These are phyloP conservation scores for Chytriomyces hyalinus DNA, from an alignment of 192 early-diverging fungal genomes.

Conservation along the genomic window DNA sequence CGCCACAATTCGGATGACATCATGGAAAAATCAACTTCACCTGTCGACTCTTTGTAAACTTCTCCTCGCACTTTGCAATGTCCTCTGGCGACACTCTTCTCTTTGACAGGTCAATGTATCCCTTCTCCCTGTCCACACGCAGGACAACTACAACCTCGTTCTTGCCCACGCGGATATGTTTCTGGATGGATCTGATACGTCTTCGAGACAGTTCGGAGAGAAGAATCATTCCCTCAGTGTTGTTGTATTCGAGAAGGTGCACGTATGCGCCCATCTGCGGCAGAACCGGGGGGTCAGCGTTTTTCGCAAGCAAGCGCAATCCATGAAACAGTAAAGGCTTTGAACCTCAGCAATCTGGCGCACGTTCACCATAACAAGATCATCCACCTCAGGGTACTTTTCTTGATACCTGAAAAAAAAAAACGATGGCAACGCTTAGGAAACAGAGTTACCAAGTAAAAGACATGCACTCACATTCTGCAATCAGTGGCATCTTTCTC, in stretches of 20 bases:
- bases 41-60: slow-evolving; percentile 91
- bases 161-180: slow-evolving; percentile 89
- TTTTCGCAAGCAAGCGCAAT: no score
- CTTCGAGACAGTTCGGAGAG: slow-evolving; percentile 90
- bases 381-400: slow-evolving; percentile 90
- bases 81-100: slow-evolving; percentile 91
- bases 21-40: slow-evolving; percentile 35
- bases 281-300: no score
- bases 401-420: slow-evolving; percentile 83
- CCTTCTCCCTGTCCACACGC: slow-evolving; percentile 96
- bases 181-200: slow-evolving; percentile 96
- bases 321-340: no score
- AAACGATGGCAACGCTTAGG: no score
- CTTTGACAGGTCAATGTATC: slow-evolving; percentile 99
- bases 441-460: neutral
- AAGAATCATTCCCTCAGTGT: slow-evolving; percentile 97
- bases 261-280: slow-evolving; percentile 88
- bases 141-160: slow-evolving; percentile 93
- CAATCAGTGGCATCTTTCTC: slow-evolving; percentile 10
- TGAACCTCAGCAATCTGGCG: slow-evolving; percentile 81
- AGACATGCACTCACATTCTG: neutral
- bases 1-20: no score
- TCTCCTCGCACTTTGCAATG: slow-evolving; percentile 86
- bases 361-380: slow-evolving; percentile 97
- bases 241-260: slow-evolving; percentile 92